These are phyloP conservation scores for Trichophyton schoenleinii DNA, from an alignment of 2,329 filamentous ascomycete genomes.

Conservation along the genomic window DNA sequence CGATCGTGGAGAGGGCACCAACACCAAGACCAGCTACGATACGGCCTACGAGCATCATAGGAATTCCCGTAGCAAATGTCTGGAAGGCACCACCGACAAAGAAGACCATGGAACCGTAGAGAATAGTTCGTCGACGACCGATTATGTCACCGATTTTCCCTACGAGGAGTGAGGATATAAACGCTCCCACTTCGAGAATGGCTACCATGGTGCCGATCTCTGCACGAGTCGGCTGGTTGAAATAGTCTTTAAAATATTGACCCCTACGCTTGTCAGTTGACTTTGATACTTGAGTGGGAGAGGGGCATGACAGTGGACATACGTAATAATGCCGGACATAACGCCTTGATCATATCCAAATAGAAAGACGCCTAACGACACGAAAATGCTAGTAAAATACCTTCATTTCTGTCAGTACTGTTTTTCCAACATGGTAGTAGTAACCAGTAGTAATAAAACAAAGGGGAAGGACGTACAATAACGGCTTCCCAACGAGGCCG, in stretches of 20 bases:
- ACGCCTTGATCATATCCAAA: constrained; percentile 55
- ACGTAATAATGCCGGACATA: constrained; percentile 60
- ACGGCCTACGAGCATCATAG: constrained; percentile 75
- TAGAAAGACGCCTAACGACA: constrained; percentile 51
- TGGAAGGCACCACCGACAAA: constrained; percentile 72
- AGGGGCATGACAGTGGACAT: constrained; percentile 17
- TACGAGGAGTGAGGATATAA: constrained; percentile 76
- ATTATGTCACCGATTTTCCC: constrained; percentile 85
- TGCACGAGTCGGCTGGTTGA: constrained; percentile 72
- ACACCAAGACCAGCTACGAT: constrained; percentile 77
- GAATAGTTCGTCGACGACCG: constrained; percentile 74
- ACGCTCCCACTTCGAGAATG: constrained; percentile 85
- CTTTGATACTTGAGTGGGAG: constrained; percentile 13
- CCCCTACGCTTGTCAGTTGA: constrained; percentile 38
- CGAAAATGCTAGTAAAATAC: constrained; percentile 82
- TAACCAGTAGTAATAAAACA: constrained; percentile 16
- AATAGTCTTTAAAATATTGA: constrained; percentile 79
- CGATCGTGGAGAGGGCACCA: constrained; percentile 79
- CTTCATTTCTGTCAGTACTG: constrained; percentile 34
- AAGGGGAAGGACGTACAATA: constrained; percentile 53
- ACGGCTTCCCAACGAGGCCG: constrained; percentile 87
- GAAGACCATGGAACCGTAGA: constrained; percentile 89
- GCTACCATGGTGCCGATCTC: constrained; percentile 96
- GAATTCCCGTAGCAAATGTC: constrained; percentile 66
- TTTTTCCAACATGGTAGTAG: not conserved